phyloP scores from a whole-genome alignment of 2,329 filamentous ascomycete species.

The Spiromastix sp. region DNA sequence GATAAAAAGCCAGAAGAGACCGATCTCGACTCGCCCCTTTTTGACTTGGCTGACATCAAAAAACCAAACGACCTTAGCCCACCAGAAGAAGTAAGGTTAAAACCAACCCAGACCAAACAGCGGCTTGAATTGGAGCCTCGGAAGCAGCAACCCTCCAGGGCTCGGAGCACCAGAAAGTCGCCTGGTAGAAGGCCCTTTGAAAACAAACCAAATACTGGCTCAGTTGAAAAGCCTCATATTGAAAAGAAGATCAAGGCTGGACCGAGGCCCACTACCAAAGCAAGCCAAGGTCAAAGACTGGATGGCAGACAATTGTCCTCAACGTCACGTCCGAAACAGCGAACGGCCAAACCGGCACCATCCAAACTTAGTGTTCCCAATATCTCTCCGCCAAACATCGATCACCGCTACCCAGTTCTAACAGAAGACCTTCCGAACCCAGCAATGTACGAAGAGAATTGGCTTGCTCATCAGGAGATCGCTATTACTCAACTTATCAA shows the following conservation, averaged over 20 bases:
- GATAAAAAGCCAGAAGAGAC: conserved; percentile 13
- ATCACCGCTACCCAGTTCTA: conserved; percentile 41
- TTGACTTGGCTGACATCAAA: conserved; percentile 14
- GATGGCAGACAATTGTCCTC: not conserved
- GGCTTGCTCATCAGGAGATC: conserved; percentile 52
- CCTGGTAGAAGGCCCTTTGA: conserved; percentile 7
- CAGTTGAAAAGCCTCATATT: conserved; percentile 5
- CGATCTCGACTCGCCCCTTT: conserved; percentile 8
- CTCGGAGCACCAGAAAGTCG: conserved; percentile 5
- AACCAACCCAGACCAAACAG: not conserved
- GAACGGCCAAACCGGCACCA: conserved; percentile 14
- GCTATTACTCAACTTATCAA: conserved; percentile 52
- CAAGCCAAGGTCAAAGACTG: not conserved
- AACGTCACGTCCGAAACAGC: not conserved
- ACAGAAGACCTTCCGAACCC: conserved; percentile 44
- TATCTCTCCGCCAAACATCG: conserved; percentile 15
- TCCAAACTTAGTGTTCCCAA: conserved; percentile 24
- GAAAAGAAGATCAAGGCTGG: not conserved
- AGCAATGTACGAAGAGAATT: conserved; percentile 53
- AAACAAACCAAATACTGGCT: conserved; percentile 8
- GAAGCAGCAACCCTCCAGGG: conserved; percentile 5
- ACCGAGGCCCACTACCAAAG: not conserved
- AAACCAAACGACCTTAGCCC: conserved; percentile 25
- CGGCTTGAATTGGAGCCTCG: not conserved
- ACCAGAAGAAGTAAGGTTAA: not conserved